These are phyloP conservation scores for Corylus avellana DNA, from an alignment of 306 rosid species.

Conservation along the genomic window DNA sequence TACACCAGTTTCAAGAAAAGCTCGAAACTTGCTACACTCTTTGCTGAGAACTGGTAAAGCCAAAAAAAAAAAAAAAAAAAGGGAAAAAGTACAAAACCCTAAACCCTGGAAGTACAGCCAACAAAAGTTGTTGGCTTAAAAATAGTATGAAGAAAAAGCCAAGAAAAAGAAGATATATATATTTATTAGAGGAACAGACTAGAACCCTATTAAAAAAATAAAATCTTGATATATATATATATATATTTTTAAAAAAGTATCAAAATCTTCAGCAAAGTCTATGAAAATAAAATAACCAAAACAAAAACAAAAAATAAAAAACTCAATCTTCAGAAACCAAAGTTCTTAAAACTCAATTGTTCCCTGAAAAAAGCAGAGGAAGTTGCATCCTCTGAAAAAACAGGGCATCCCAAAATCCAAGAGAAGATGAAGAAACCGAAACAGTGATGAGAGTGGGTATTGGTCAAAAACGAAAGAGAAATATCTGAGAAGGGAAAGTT, in stretches of 20 bases:
- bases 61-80: neutral
- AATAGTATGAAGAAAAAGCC: slow-evolving; percentile 43
- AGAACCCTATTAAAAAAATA: slow-evolving; percentile 3
- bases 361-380: neutral
- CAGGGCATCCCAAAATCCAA: slow-evolving; percentile 31
- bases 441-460: slow-evolving; percentile 9
- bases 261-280: neutral
- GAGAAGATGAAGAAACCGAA: slow-evolving; percentile 10
- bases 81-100: slow-evolving; percentile 51
- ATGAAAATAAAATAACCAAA: neutral
- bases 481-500: slow-evolving; percentile 32
- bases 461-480: neutral
- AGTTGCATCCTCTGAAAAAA: neutral
- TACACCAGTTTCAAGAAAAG: neutral
- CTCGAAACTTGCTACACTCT: slow-evolving; percentile 11
- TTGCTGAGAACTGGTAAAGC: neutral
- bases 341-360: neutral
- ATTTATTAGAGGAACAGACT: slow-evolving; percentile 12
- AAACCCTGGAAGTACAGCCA: slow-evolving; percentile 55
- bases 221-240: neutral
- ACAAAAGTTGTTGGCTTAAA: slow-evolving; percentile 17
- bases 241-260: neutral
- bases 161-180: slow-evolving; percentile 23
- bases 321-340: neutral
- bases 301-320: no score